phyloP scores from a whole-genome alignment of 2,329 filamentous ascomycete genomes.

The Fusarium coffeatum region DNA sequence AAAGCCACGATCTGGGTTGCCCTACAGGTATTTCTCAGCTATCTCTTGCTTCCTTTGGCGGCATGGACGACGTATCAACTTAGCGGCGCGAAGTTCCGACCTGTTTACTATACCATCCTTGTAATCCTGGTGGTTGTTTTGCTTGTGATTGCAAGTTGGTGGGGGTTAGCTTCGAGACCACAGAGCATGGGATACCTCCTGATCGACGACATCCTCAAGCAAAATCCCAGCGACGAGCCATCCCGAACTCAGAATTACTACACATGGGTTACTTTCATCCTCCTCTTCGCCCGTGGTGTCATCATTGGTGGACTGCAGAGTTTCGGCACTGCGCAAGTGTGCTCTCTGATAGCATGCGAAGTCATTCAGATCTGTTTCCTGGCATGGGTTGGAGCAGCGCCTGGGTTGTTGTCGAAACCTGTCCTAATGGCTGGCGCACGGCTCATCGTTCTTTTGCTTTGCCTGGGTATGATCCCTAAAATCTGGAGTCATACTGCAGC shows the following conservation, averaged over 20 bases:
- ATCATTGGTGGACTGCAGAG: conserved; percentile 34
- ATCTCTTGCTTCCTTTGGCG: conserved; percentile 77
- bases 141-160: conserved; percentile 45
- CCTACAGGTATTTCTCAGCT: conserved; percentile 79
- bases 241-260: conserved; percentile 62
- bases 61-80: conserved; percentile 80
- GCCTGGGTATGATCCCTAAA: conserved; percentile 66
- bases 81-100: conserved; percentile 25
- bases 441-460: conserved; percentile 36
- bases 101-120: conserved; percentile 52
- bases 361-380: conserved; percentile 24
- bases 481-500: conserved; percentile 70
- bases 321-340: conserved; percentile 25
- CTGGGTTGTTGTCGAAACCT: conserved; percentile 10
- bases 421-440: conserved; percentile 9
- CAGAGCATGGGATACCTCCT: conserved; percentile 49
- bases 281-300: conserved; percentile 30
- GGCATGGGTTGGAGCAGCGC: conserved; percentile 71
- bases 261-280: conserved; percentile 43
- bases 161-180: conserved; percentile 42
- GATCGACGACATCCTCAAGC: conserved; percentile 70
- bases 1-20: conserved; percentile 59
- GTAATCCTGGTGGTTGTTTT: conserved; percentile 36
- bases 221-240: conserved; percentile 60
- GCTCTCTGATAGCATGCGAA: conserved; percentile 30